phyloP scores from a whole-genome alignment of 2,329 filamentous ascomycete species.

The Botryotinia calthae region DNA sequence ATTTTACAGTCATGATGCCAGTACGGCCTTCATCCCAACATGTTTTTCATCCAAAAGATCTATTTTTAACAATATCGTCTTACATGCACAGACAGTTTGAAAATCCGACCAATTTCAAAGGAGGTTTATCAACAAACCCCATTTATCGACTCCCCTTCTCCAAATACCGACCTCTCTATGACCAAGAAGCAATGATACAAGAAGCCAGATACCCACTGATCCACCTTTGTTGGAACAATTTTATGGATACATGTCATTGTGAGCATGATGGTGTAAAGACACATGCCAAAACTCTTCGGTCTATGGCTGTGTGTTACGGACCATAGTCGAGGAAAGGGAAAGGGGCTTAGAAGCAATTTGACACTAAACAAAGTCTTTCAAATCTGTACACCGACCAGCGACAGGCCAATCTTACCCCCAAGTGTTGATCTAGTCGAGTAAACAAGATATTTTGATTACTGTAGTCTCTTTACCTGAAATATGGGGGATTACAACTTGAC shows the following conservation, averaged over 20 bases:
- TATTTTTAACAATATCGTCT: too few species aligned
- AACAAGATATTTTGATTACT: neutral
- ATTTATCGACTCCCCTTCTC: neutral
- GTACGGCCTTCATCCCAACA: too few species aligned
- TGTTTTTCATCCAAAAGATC: too few species aligned
- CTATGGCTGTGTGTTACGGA: neutral
- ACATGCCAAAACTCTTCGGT: neutral
- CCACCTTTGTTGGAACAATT: too few species aligned
- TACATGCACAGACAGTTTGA: too few species aligned
- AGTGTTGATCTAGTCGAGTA: neutral
- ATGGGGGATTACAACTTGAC: too few species aligned
- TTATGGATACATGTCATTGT: neutral
- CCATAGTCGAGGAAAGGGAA: neutral
- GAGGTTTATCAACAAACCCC: too few species aligned
- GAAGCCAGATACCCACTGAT: neutral
- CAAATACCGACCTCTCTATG: neutral
- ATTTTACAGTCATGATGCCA: too few species aligned
- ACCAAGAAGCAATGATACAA: neutral
- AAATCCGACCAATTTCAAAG: too few species aligned
- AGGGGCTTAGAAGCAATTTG: neutral
- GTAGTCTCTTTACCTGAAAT: neutral
- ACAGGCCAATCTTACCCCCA: neutral
- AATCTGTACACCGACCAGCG: neutral
- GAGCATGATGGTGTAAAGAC: neutral
- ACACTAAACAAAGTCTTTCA: neutral